Base-by-base conservation (phyloP, 2,329 filamentous ascomycete genomes). In the Chrysoporthe austroafricana region DNA sequence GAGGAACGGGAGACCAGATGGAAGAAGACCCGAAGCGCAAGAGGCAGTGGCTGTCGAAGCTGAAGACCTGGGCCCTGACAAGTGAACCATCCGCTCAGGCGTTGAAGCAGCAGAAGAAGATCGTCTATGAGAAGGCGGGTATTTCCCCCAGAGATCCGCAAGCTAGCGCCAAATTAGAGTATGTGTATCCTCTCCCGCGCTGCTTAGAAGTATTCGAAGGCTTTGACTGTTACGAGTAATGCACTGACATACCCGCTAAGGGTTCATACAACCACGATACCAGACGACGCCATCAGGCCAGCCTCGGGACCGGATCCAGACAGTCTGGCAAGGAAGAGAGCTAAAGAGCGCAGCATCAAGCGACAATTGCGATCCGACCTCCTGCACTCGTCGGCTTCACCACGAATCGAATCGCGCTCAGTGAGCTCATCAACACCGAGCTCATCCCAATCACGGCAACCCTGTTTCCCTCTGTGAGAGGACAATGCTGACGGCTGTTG, bases 51-150 rank as follows among this genome's bases (percentile, higher is more conserved):
- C 66, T 83, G 32, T 75, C 75, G 7, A 79, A 81, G 39, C 73
- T 85, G 60, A 86, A 83, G 68, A 79, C 77, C 57, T 86, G 84
- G 84, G 73, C 85, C 8, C 77, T 78, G 1, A 77, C 79, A 32
- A 83, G 80, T 60, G 84, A 86, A 70, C 84, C 84, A 13, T 85
- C 84, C 0, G 77, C 78, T 1, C 81, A 83, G 57, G 84, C 83
- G 1, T 76, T 85, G 71, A 83, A 81, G 70, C 74, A 81, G 16
- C 81, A 84, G 70, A 82, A 80, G 71, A 79, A 77, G 63, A 77
- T 79, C 16, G 76, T 78, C 1, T 85, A 78, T 70, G 76, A 78
- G 59, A 81, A 77, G 54, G 79, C 81, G n/a, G 82, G 82, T 26
- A 74, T 85, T 62, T 74, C 80, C 21, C 74, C 74, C 58, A 77